Base-by-base conservation (phyloP, 2,329 filamentous ascomycete species). In the Erysiphe neolycopersici region DNA sequence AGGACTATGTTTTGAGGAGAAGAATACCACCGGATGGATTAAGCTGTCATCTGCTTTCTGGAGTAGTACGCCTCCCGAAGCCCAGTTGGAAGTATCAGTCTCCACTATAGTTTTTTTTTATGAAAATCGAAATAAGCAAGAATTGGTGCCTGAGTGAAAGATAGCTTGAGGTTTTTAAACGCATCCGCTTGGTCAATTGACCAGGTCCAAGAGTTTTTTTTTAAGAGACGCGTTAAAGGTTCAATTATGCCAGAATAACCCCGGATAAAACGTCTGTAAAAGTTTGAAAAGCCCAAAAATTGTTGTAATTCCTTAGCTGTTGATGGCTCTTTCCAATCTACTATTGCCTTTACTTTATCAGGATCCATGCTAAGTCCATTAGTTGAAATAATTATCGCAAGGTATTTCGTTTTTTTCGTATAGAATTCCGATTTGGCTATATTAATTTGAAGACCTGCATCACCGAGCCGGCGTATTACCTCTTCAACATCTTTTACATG, bases 341-440 rank as follows among this genome's bases (percentile, higher is more conserved):
- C 17, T 4, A 37, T 31, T 38, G 22, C 5, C n/a, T 37, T 18
- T 11, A 43, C 42, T 38, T 43, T 43, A 14, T 33, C 26, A 29
- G 18, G 41, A 22, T 43, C 41, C 31, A 43, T 43, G 19, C 29
- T n/a, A n/a, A n/a, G n/a, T n/a, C n/a, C n/a, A n/a, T n/a, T n/a
- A n/a, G n/a, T n/a, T n/a, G n/a, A n/a, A n/a, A n/a, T n/a, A n/a
- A n/a, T n/a, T n/a, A n/a, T n/a, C n/a, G n/a, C n/a, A n/a, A n/a
- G n/a, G n/a, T n/a, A n/a, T n/a, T n/a, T n/a, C n/a, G n/a, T n/a
- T n/a, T n/a, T n/a, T n/a, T n/a, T n/a, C n/a, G n/a, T n/a, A n/a
- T n/a, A n/a, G n/a, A n/a, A n/a, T n/a, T n/a, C n/a, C n/a, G n/a
- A n/a, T n/a, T n/a, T n/a, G n/a, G n/a, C n/a, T 33, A 47, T 33